Base-by-base conservation (phyloP, 1,284 basidiomycete species). In the Cutaneotrichosporon mucoides region DNA sequence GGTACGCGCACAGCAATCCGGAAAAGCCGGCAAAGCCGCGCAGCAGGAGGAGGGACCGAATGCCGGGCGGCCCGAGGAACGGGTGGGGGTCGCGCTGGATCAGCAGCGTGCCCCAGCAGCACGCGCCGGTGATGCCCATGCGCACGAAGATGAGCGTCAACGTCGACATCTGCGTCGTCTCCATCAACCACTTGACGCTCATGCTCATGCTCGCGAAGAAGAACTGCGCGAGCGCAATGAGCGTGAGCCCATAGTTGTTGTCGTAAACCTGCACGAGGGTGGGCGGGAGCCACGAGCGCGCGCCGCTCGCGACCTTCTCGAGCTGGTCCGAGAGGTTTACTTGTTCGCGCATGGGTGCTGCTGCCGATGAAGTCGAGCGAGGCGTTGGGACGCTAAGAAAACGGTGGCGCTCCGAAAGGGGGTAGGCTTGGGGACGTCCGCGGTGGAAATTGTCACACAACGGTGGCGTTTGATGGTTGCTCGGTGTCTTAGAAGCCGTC, bases 51-150 rank as follows among this genome's bases (percentile, higher is more conserved):
- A 88, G 72, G 2, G 77, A 57, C 35, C 89, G 81, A 3, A 90
- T 83, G 2, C 82, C 86, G 53, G 84, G 84, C 0, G 88, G 89
- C 0, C 89, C 89, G 3, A 85, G 66, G 53, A 86, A 75, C 0
- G 88, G 88, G 66, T 89, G 77, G 0, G 85, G 83, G 1, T 88
- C 82, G 24, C 81, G 79, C 42, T 69, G 58, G 11, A 73, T 73
- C 38, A 67, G 79, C 73, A 85, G 81, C 54, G 81, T 82, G 15
- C 69, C 45, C 10, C 82, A 68, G 56, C 81, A 83, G 57, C 77
- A 80, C 7, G 79, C 43, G 62, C 80, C 79, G 0, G 83, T 83
- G 47, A 84, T 81, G 0, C 54, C 61, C 73, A 74, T 74, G 37
- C 72, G 64, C 7, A 73, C 71, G 41, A 71, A 63, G 43, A 76